A percentile compares a stretch with the other conserved stretches of the same genome.
Evolutionary conservation across 192 early-diverging fungal species (phyloP).

Genomic region (Lobulomyces angularis): DNA sequence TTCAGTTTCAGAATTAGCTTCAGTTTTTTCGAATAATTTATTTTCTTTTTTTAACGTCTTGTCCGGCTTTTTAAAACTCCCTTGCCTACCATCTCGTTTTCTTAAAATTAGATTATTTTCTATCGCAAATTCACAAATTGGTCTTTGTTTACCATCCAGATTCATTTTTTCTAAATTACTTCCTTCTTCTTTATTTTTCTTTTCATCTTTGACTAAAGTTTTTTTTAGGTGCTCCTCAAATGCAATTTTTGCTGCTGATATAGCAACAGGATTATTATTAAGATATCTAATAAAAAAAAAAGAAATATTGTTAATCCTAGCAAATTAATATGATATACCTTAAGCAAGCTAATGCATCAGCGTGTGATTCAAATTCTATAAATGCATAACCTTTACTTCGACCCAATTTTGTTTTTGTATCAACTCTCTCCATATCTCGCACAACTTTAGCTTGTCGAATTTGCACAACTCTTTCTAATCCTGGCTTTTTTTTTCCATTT

Average conservation of each 20-base stretch:
- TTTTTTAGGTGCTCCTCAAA: conserved; percentile 4
- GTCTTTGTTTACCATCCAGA: conserved; percentile 39
- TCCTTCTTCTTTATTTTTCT: conserved; percentile 3
- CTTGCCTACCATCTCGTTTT: conserved; percentile 51
- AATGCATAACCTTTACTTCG: conserved; percentile 85
- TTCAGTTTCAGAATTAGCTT: conserved; percentile 1
- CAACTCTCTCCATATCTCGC: conserved; percentile 63
- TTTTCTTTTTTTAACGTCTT: neutral
- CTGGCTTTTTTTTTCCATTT: conserved; percentile 30
- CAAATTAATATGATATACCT: no score
- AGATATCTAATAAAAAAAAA: no score
- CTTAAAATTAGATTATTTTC: conserved; percentile 76
- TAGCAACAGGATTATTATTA: conserved; percentile 54
- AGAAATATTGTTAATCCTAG: no score
- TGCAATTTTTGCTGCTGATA: conserved; percentile 10
- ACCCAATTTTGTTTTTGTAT: conserved; percentile 49
- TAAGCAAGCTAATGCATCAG: conserved; percentile 84
- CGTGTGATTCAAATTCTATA: conserved; percentile 75
- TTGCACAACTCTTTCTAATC: conserved; percentile 17
- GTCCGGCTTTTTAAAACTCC: conserved; percentile 6
- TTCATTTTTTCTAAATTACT: conserved; percentile 1
- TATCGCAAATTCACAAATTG: conserved; percentile 84
- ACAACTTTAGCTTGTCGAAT: conserved; percentile 73
- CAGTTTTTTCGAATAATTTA: neutral
- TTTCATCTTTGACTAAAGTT: conserved; percentile 1